Base-by-base conservation (phyloP, 192 early-diverging fungal species). In the Coemansia sp. region DNA sequence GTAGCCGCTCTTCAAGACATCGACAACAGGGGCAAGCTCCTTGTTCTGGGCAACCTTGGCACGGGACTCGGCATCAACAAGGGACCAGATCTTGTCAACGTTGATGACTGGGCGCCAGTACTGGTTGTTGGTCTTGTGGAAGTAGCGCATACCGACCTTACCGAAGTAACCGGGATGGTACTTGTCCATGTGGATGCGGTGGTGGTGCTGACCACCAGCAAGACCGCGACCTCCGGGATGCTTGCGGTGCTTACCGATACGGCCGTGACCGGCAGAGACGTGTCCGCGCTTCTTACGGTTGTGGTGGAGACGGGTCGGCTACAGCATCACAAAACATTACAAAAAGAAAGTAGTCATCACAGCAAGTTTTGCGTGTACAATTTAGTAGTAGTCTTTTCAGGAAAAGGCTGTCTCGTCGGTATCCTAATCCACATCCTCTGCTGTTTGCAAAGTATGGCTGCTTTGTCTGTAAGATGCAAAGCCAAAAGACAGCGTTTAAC, bases 141-240 rank as follows among this genome's bases (percentile, higher is more conserved):
- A 97, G 85, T 94, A 88, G 74, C 97, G 92, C 97, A 97, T 97
- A 95, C 97, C 97, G 85, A 99, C 95, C 88, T 99, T 97, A 86
- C 97, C 97, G 75, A 96, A 99, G 94, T 99, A 99, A 84, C 97
- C 97, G 71, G 97, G 97, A 88, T 99, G 97, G 92, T 94, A 97
- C 91, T 94, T 99, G 87, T 99, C 97, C 92, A 99, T 95, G 89
- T 97, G 95, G 86, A 97, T 97, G 75, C 95, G 90, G 89, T 99
- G 95, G 85, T 99, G 97, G 86, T 97, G 95, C 84, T 92, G 90
- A 89, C 97, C 97, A 92, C 97, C 95, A 84, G 97, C 97, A 77
- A 97, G 86, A 99, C 97, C 97, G 84, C 97, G 91, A 90, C 95
- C 95, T 83, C 96, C 97, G 74, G 97, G 95, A 85, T 99, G 97